These are phyloP conservation scores for Linanthus parryae DNA, from an alignment of 148 eudicot species.

Conservation along the genomic window DNA sequence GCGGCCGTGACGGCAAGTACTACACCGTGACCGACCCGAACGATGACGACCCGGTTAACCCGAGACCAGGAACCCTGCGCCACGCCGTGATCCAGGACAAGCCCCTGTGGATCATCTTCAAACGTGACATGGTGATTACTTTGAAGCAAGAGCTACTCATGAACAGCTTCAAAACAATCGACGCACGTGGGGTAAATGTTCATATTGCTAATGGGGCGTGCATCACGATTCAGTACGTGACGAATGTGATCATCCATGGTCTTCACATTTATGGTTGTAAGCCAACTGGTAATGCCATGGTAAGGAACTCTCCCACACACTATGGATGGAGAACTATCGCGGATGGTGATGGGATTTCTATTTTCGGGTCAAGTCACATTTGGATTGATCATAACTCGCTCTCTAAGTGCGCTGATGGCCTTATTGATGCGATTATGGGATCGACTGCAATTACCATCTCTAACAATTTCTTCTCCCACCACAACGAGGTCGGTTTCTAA, in stretches of 20 bases:
- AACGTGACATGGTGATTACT: slow-evolving; percentile 7
- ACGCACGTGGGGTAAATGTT: not conserved
- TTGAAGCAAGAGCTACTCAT: slow-evolving; percentile 5
- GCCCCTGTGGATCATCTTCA: slow-evolving; percentile 4
- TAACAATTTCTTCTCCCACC: slow-evolving; percentile 3
- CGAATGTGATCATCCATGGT: slow-evolving; percentile 5
- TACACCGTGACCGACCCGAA: not conserved
- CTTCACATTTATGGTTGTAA: not conserved
- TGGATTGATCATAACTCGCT: slow-evolving; percentile 7
- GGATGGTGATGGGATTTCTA: slow-evolving; percentile 27
- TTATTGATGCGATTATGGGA: slow-evolving; percentile 5
- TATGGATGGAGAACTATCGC: slow-evolving; percentile 13
- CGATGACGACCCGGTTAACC: slow-evolving; percentile 1
- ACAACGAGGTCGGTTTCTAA: not conserved
- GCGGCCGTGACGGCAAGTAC: not conserved
- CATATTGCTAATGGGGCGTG: slow-evolving; percentile 5
- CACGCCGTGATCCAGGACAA: slow-evolving; percentile 4
- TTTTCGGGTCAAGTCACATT: slow-evolving; percentile 6
- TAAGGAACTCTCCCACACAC: not conserved
- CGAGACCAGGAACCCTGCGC: slow-evolving; percentile 5
- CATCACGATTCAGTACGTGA: not conserved
- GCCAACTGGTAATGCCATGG: slow-evolving; percentile 7
- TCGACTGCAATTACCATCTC: slow-evolving; percentile 1
- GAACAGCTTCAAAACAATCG: slow-evolving; percentile 6
- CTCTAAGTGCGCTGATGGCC: not conserved